These are phyloP conservation scores for Xylaria polymorpha DNA, from an alignment of 2,329 filamentous ascomycete species.

Conservation along the genomic window DNA sequence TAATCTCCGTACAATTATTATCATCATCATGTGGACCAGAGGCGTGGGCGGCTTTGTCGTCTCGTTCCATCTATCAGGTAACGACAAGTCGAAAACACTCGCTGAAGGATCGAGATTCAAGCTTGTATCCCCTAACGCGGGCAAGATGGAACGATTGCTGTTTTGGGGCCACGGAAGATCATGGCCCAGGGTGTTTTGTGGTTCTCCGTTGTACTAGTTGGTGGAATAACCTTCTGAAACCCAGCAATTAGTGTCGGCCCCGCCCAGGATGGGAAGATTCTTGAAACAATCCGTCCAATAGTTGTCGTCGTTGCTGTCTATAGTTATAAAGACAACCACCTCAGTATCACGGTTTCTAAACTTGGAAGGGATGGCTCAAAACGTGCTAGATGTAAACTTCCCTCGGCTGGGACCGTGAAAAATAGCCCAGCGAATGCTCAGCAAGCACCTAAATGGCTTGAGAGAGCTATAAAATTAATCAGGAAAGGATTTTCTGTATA, in stretches of 20 bases:
- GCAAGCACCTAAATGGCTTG: no score
- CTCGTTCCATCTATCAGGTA: conserved; percentile 33
- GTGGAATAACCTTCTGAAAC: conserved; percentile 35
- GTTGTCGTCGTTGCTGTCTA: neutral
- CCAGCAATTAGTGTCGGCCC: conserved; percentile 1
- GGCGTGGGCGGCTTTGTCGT: neutral
- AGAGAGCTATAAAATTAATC: no score
- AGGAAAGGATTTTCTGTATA: no score
- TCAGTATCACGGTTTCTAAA: no score
- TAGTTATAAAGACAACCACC: neutral
- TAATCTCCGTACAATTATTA: conserved; percentile 2
- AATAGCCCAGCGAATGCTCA: no score
- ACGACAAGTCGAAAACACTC: neutral
- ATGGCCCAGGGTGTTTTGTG: conserved; percentile 20
- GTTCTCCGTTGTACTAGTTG: conserved; percentile 32
- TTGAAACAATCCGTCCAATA: conserved; percentile 2
- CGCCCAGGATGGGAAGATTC: neutral
- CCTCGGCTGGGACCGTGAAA: no score
- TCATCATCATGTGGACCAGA: conserved; percentile 9
- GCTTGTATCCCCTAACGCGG: neutral
- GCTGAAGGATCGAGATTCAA: neutral
- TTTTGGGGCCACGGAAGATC: conserved; percentile 33
- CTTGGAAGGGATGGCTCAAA: no score
- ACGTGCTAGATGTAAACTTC: no score
- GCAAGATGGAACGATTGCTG: conserved; percentile 19